Conservation (phyloP, 257 asterid species). For the Thymus quinquecostatus region DNA sequence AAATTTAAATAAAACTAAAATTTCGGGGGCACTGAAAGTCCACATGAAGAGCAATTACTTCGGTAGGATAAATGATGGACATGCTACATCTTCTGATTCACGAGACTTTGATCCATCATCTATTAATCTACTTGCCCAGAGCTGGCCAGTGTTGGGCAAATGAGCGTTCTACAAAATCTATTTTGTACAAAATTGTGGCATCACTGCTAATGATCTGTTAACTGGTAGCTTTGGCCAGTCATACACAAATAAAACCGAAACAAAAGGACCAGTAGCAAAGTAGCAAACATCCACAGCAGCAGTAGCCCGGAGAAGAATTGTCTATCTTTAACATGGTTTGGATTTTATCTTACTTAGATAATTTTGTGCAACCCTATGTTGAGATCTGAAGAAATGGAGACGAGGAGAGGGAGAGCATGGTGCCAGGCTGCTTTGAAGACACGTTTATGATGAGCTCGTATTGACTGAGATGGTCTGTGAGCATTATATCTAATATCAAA, state of each 20-base stretch:
- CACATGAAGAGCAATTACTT: too few relatives aligned
- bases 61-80: too few relatives aligned
- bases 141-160: too few relatives aligned
- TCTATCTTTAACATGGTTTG: too few relatives aligned
- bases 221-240: constrained; percentile 7
- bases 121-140: too few relatives aligned
- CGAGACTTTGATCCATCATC: too few relatives aligned
- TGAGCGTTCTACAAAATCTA: too few relatives aligned
- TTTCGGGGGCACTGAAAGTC: too few relatives aligned
- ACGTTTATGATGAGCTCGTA: constrained; percentile 81
- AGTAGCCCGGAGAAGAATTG: not conserved
- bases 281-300: not conserved
- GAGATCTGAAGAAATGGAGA: constrained; percentile 89
- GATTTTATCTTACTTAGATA: constrained; percentile 11
- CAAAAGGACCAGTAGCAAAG: not conserved
- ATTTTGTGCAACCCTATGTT: constrained; percentile 78
- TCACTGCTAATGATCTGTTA: not conserved
- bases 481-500: constrained; percentile 79
- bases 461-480: constrained; percentile 69
- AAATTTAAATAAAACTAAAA: too few relatives aligned
- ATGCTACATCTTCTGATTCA: too few relatives aligned
- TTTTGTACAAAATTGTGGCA: constrained; percentile 4
- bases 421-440: constrained; percentile 97
- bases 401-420: constrained; percentile 68
- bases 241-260: not conserved